Conservation (phyloP, 257 asterid genomes). For the Lavandula angustifolia region DNA sequence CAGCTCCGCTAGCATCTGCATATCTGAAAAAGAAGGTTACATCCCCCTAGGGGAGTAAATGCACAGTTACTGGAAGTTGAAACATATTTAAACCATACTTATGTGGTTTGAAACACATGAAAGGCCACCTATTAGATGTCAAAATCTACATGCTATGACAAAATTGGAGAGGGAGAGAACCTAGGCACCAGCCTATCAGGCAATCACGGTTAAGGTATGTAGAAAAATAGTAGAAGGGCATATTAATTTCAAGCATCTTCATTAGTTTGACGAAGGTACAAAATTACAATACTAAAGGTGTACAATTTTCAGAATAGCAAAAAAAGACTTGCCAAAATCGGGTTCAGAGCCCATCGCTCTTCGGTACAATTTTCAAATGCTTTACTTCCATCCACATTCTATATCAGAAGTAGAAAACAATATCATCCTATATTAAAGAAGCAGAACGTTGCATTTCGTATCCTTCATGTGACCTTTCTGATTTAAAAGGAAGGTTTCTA, state of each 20-base stretch:
- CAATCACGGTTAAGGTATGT: background rate
- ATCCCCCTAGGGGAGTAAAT: conserved; percentile 31
- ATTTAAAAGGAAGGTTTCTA: conserved; percentile 1
- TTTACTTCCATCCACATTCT: background rate
- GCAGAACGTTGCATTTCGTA: conserved; percentile 10
- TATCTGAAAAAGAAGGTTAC: conserved; percentile 41
- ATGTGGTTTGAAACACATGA: conserved; percentile 7
- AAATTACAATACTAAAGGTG: background rate
- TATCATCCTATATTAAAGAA: conserved; percentile 18
- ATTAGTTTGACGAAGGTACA: background rate
- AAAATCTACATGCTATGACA: background rate
- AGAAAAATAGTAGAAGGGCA: background rate
- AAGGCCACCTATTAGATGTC: conserved; percentile 3
- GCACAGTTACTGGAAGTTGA: conserved; percentile 25
- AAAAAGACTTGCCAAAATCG: background rate
- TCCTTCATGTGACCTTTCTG: background rate
- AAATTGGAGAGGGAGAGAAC: background rate
- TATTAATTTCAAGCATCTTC: background rate
- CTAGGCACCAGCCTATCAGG: background rate
- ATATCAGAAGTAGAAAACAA: background rate
- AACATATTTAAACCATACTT: conserved; percentile 19
- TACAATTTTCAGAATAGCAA: conserved; percentile 6
- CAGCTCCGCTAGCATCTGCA: conserved; percentile 50
- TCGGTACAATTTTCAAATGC: too few relatives aligned
- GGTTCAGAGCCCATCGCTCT: background rate